Evolutionary conservation across 805 yeast genomes (phyloP).

Genomic region (Wickerhamomyces silvicola): DNA sequence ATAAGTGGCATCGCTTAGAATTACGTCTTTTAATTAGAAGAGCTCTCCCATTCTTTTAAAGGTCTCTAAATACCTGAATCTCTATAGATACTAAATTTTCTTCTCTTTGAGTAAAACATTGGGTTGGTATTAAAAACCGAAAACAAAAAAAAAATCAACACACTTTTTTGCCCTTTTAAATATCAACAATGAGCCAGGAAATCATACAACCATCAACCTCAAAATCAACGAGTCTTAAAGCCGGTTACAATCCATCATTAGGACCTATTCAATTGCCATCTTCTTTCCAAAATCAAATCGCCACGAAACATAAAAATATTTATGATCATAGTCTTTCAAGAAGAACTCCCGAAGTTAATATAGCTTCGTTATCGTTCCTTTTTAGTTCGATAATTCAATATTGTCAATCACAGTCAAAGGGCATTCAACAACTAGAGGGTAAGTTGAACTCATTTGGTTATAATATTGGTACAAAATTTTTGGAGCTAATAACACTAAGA

Average conservation of each 20-base stretch:
- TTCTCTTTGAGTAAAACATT: constrained; percentile 16
- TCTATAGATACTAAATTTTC: constrained; percentile 17
- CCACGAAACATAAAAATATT: constrained; percentile 26
- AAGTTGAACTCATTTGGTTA: constrained; percentile 70
- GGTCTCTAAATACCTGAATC: too few species aligned
- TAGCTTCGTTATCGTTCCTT: constrained; percentile 60
- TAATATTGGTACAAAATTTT: constrained; percentile 62
- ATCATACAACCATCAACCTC: constrained; percentile 20
- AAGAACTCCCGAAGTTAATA: constrained; percentile 58
- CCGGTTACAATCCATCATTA: constrained; percentile 23
- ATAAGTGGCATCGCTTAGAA: too few species aligned
- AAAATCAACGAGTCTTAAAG: constrained; percentile 9
- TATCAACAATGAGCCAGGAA: constrained; percentile 10
- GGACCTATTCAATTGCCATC: constrained; percentile 25
- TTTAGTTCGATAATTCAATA: constrained; percentile 67
- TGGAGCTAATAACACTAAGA: constrained; percentile 64
- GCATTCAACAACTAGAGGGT: constrained; percentile 59
- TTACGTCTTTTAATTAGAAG: too few species aligned
- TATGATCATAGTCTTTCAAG: constrained; percentile 68
- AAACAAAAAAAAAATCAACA: not conserved
- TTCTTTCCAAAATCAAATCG: constrained; percentile 14
- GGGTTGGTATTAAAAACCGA: too few species aligned
- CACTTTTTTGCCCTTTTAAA: not conserved
- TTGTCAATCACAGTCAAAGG: constrained; percentile 53
- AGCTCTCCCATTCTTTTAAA: too few species aligned